Evolutionary conservation across 163 green algal genomes (phyloP).

Genomic region (Chlorella variabilis): DNA sequence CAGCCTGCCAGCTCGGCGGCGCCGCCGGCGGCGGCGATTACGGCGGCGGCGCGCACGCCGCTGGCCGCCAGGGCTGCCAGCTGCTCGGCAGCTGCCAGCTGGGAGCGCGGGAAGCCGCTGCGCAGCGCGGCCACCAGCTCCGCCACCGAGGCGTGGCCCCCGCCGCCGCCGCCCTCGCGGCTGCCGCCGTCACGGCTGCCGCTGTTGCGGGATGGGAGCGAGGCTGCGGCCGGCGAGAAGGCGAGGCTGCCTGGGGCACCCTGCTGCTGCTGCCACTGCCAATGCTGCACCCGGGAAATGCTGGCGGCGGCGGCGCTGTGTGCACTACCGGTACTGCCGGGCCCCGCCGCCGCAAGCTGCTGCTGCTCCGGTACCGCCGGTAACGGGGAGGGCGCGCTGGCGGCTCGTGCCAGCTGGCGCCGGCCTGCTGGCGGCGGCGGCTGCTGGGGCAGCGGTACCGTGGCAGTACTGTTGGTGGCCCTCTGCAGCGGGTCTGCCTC

Average conservation of each 20-base stretch:
- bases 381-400: conserved; percentile 2
- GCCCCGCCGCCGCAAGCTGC: no score
- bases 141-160: neutral
- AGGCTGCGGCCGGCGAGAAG: neutral
- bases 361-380: neutral
- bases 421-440: neutral
- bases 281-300: neutral
- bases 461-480: neutral
- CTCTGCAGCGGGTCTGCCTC: neutral
- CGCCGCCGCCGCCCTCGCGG: neutral
- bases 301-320: neutral
- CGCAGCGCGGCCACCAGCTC: neutral
- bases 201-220: neutral
- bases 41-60: neutral
- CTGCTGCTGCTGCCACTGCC: neutral
- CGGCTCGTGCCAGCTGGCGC: neutral
- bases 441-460: no score
- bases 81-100: conserved; percentile 35
- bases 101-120: neutral
- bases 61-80: neutral
- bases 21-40: neutral
- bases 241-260: neutral
- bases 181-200: neutral
- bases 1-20: neutral
- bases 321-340: no score